Percentiles rank a stretch among this genome's conserved stretches.
These are phyloP conservation scores for Lasiodiplodia gonubiensis DNA, from an alignment of 2,329 filamentous ascomycete genomes.

Conservation along the genomic window DNA sequence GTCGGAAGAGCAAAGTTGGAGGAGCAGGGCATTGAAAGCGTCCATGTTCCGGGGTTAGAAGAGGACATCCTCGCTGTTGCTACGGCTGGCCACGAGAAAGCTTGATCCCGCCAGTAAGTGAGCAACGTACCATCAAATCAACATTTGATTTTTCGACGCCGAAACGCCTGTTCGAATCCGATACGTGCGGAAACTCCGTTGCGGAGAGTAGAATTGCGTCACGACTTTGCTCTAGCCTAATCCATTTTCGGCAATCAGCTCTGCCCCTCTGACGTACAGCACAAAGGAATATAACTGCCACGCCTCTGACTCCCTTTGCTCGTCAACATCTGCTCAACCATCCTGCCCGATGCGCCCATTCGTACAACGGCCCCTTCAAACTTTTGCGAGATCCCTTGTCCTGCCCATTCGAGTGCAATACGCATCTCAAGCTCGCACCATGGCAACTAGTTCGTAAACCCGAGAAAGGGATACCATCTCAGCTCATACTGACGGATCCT, in stretches of 20 bases:
- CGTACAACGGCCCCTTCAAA: neutral
- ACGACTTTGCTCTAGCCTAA: conserved; percentile 21
- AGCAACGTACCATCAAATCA: neutral
- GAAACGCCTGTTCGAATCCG: neutral
- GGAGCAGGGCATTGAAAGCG: conserved; percentile 73
- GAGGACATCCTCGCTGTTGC: conserved; percentile 81
- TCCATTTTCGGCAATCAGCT: conserved; percentile 21
- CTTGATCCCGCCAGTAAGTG: neutral
- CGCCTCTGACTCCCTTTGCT: neutral
- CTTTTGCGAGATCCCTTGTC: neutral
- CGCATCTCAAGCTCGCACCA: conserved; percentile 33
- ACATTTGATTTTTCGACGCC: no score
- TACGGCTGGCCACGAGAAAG: conserved; percentile 75
- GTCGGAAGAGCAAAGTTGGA: conserved; percentile 73
- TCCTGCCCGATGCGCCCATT: conserved; percentile 1
- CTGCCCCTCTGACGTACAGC: conserved; percentile 12
- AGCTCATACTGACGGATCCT: neutral
- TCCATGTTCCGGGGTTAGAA: conserved; percentile 77
- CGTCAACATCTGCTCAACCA: neutral
- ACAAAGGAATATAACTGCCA: conserved; percentile 1
- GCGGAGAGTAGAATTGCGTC: conserved; percentile 16
- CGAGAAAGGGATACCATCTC: neutral
- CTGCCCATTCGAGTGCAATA: neutral
- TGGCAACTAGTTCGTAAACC: conserved; percentile 39
- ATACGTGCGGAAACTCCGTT: neutral